These are phyloP conservation scores for Davidsoniella neocaledoniae DNA, from an alignment of 2,329 filamentous ascomycete species.

Conservation along the genomic window DNA sequence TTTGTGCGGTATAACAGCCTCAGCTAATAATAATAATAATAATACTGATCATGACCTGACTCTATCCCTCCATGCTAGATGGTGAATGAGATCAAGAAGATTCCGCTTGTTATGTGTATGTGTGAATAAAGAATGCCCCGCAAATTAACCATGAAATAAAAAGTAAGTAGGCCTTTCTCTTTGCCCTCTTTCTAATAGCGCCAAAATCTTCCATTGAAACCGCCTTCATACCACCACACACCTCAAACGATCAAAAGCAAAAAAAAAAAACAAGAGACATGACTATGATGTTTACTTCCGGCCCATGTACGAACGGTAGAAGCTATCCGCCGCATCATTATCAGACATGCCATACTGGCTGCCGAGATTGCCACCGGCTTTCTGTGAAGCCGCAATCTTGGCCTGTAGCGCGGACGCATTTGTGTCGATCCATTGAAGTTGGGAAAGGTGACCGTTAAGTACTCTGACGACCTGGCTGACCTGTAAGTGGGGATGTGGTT, in stretches of 20 bases:
- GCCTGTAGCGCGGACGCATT: conserved; percentile 65
- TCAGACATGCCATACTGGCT: conserved; percentile 42
- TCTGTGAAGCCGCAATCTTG: conserved; percentile 71
- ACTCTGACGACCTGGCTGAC: conserved; percentile 90
- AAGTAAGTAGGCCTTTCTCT: neutral
- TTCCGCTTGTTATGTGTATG: too few relatives aligned
- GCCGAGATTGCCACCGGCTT: conserved; percentile 49
- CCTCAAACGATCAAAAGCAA: neutral
- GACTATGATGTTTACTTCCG: conserved; percentile 33
- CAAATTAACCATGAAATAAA: neutral
- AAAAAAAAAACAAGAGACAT: neutral
- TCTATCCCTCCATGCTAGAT: too few relatives aligned
- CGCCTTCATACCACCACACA: neutral
- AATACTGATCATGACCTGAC: too few relatives aligned
- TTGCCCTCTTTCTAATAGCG: neutral
- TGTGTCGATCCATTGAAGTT: conserved; percentile 84
- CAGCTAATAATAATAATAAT: too few relatives aligned
- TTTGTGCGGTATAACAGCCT: too few relatives aligned
- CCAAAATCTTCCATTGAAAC: neutral
- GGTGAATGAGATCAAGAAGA: too few relatives aligned
- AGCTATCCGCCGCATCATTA: conserved; percentile 65
- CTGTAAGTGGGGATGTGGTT: conserved; percentile 26
- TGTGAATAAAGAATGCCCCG: neutral
- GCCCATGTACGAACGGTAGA: conserved; percentile 77
- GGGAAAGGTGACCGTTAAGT: conserved; percentile 79